Percentiles rank a stretch among this genome's conserved stretches.
These are phyloP conservation scores for Tolypocladium inflatum DNA, from an alignment of 2,329 filamentous ascomycete genomes.

Conservation along the genomic window DNA sequence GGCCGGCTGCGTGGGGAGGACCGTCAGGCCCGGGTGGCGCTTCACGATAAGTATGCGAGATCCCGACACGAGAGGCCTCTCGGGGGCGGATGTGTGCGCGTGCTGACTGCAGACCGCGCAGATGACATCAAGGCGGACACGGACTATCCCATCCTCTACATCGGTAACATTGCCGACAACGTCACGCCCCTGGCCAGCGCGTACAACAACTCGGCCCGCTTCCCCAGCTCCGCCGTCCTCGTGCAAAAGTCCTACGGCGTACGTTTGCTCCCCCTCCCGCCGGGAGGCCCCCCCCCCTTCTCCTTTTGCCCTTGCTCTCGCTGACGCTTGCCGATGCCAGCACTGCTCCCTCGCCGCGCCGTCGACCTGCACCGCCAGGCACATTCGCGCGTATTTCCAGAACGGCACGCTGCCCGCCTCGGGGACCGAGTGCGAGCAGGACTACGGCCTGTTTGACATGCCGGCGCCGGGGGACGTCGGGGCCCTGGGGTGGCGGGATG, in stretches of 20 bases:
- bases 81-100: neutral
- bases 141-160: conserved; percentile 32
- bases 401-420: conserved; percentile 32
- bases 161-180: conserved; percentile 35
- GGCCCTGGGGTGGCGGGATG: neutral
- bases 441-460: conserved; percentile 31
- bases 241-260: conserved; percentile 42
- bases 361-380: conserved; percentile 31
- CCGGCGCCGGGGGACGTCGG: conserved; percentile 1
- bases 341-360: conserved; percentile 39
- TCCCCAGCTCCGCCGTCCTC: conserved; percentile 34
- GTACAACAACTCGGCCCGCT: conserved; percentile 31
- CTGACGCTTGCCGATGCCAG: conserved; percentile 13
- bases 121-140: conserved; percentile 25
- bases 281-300: neutral
- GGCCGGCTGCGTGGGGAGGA: conserved; percentile 27
- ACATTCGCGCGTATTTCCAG: conserved; percentile 35
- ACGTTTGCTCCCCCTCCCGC: conserved; percentile 11
- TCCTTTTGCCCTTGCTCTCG: neutral
- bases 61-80: neutral
- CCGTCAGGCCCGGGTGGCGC: conserved; percentile 27
- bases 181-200: conserved; percentile 37
- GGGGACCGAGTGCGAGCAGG: conserved; percentile 35
- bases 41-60: conserved; percentile 20
- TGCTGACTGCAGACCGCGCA: conserved; percentile 1